Base-by-base conservation (phyloP, 2,329 filamentous ascomycete genomes). In the Fusarium denticulatum region DNA sequence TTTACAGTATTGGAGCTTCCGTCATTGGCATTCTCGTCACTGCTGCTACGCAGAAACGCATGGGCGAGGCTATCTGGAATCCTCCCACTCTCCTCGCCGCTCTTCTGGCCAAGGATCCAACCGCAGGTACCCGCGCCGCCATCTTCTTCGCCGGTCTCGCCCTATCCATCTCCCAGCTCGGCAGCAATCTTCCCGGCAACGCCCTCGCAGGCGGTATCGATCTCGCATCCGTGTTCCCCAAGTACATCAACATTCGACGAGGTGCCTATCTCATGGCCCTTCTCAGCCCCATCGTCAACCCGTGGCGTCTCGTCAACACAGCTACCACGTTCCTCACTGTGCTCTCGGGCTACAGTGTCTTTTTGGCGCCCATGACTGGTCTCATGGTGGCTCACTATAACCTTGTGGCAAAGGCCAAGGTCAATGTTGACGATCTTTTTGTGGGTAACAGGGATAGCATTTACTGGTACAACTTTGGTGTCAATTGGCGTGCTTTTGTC, bases 1-100 rank as follows among this genome's bases (percentile, higher is more conserved):
- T 84, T 2, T 83, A 83, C 58, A 79, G 80, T 39, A 81, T 81
- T 37, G 67, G 80, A 7, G 79, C 78, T 6, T 80, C 81, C 3
- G 72, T 85, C 20, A 80, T 84, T 13, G 83, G 83, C 1, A 84
- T 85, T 18, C 67, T 85, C 1, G 82, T 84, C 28, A 84, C 82
- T 0, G 81, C 83, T 0, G 83, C 83, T 0, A 83, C 82, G 1
- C 82, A 84, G 65, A 71, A 81, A 5, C 76, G 80, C 10, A 80
- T 83, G 59, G 81, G 81, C 9, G 79, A 79, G 37, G 76, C 81
- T 18, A 72, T 84, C 55, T 84, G 83, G 83, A 84, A 81, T 49
- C 82, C 82, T 3, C 80, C 81, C 0, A 73, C 79, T 6, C 74
- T 85, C 8, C 77, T 84, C 20, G 81, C 78, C 26, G 76, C 72